A percentile compares a stretch with the other conserved stretches of the same genome.
phyloP scores from a whole-genome alignment of 139 green algal genomes.

The Pycnococcus provasolii region DNA sequence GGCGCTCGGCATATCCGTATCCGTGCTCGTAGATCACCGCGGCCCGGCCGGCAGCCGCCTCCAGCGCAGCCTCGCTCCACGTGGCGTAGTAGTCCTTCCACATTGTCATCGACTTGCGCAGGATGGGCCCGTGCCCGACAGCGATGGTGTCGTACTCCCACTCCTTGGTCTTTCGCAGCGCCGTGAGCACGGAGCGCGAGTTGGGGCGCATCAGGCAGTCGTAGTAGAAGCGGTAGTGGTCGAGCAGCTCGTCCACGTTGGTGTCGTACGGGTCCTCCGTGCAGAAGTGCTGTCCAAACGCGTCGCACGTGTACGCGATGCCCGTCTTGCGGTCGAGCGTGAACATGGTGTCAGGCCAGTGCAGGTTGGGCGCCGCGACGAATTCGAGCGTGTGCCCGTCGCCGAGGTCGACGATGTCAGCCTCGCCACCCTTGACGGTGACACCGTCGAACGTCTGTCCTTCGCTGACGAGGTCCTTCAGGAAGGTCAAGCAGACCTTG shows the following conservation, averaged over 20 bases:
- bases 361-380: conserved; percentile 91
- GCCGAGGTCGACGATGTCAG: conserved; percentile 72
- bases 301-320: conserved; percentile 94
- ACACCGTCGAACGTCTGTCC: conserved; percentile 31
- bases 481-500: conserved; percentile 59
- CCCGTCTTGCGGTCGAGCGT: conserved; percentile 68
- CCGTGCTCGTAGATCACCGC: conserved; percentile 78
- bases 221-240: conserved; percentile 90
- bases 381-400: conserved; percentile 85
- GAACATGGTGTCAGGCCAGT: conserved; percentile 95
- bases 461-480: conserved; percentile 36
- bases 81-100: conserved; percentile 54
- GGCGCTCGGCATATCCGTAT: conserved; percentile 84
- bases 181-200: conserved; percentile 68
- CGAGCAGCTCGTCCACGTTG: conserved; percentile 30
- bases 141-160: conserved; percentile 65
- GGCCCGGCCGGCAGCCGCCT: conserved; percentile 51
- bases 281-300: conserved; percentile 93
- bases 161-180: conserved; percentile 70
- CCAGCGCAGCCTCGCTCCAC: conserved; percentile 59
- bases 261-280: conserved; percentile 50
- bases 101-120: conserved; percentile 36
- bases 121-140: conserved; percentile 62
- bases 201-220: conserved; percentile 97
- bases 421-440: conserved; percentile 62